Evolutionary conservation across 805 yeast species (phyloP).

Genomic region (Metschnikowia peoriensis): DNA sequence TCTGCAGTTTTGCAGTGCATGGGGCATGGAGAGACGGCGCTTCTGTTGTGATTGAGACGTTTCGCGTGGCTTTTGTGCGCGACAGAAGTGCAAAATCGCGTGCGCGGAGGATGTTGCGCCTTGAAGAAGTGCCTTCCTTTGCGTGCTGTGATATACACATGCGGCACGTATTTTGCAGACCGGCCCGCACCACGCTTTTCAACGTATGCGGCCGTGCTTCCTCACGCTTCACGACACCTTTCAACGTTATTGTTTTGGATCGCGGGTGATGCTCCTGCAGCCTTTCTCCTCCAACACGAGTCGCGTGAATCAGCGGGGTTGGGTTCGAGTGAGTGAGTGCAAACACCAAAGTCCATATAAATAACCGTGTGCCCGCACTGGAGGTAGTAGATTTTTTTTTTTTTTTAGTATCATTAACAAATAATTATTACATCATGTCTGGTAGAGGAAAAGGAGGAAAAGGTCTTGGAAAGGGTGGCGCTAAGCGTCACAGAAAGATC

Average conservation of each 20-base stretch:
- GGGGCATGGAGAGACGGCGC: not conserved
- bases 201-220: not conserved
- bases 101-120: not conserved
- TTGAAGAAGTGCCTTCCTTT: not conserved
- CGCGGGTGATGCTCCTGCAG: conserved; percentile 2
- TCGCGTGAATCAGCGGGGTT: not conserved
- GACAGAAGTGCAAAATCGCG: not conserved
- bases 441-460: conserved; percentile 99
- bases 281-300: conserved; percentile 3
- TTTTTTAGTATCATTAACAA: conserved; percentile 16
- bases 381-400: conserved; percentile 7
- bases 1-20: too few species aligned
- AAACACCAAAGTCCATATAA: conserved; percentile 12
- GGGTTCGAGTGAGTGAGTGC: conserved; percentile 9
- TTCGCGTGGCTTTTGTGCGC: not conserved
- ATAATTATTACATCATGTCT: conserved; percentile 61
- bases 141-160: conserved; percentile 7
- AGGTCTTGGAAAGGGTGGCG: conserved; percentile 99
- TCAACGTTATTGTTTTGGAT: not conserved
- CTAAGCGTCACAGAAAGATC: conserved; percentile 99
- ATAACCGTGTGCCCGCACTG: conserved; percentile 4
- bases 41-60: not conserved
- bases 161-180: not conserved
- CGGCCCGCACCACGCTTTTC: not conserved
- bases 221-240: not conserved